Base-by-base conservation (phyloP, 2,329 filamentous ascomycete species). In the Arthrobotrys iridis region DNA sequence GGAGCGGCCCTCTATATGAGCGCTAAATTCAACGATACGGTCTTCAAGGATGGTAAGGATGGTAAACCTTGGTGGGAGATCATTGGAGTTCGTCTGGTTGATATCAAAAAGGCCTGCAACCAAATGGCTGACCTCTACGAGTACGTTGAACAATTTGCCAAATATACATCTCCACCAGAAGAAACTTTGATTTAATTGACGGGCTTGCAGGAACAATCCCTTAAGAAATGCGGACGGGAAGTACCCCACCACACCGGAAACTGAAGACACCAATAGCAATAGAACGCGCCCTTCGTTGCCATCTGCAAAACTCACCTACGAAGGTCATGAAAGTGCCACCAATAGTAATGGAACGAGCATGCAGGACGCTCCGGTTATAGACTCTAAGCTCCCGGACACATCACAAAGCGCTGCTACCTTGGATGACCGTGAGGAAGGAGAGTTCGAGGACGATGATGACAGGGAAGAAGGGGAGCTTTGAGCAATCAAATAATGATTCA, bases 1-100 rank as follows among this genome's bases (percentile, higher is more conserved):
- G 91, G 94, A 30, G 90, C 89, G 24, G 90, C 93, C 15, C 87
- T 99, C 24, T 97, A 96, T 83, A 95, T 94, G 74, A 92, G 92
- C 4, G 91, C 92, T 70, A 88, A 89, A 45, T 90, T 93, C 79
- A 91, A 89, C 30, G 86, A 88, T 35, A 86, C 93, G 33, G 87
- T 86, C n/a, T 89, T 98, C 65, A 90, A 92, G 77, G 92, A 96
- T 78, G 50, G 68, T n/a, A 85, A 90, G 43, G 84, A 89, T 59
- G 92, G 91, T 37, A 86, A 88, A 78, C 87, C 93, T 0, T 99
- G 95, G 95, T 99, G 94, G 94, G 89, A 89, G 73, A 86, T 88
- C 66, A 83, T 97, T 60, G 88, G 88, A 33, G 91, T 93, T 35
- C 87, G 89, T 35, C 77, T 80, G 20, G 72, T 77, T n/a, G 78